A percentile compares a stretch with the other conserved stretches of the same genome.
Conservation (phyloP, 352 stramenopile genomes). For the Aphanomyces astaci region DNA sequence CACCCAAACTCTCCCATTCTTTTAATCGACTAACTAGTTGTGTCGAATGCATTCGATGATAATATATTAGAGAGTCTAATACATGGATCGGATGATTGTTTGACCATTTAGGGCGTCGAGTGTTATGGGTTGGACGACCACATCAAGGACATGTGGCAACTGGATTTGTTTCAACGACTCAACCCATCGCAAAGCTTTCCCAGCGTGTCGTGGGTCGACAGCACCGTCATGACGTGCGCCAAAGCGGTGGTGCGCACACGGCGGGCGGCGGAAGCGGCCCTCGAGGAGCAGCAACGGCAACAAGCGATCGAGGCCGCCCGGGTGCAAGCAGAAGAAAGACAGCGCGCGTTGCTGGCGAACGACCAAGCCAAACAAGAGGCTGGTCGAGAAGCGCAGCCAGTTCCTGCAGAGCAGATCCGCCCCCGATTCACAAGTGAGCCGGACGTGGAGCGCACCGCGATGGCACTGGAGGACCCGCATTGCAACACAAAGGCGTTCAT, state of each 20-base stretch:
- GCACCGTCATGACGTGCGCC: slow-evolving; percentile 24
- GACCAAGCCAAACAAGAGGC: not conserved
- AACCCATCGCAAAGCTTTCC: slow-evolving; percentile 45
- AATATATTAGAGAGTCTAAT: too few species aligned
- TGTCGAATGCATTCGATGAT: too few species aligned
- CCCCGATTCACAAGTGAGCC: not conserved
- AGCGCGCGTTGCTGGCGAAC: too few species aligned
- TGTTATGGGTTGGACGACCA: slow-evolving; percentile 74
- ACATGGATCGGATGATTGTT: too few species aligned
- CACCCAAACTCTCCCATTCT: too few species aligned
- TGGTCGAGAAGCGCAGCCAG: not conserved
- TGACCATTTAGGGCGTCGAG: slow-evolving; percentile 43
- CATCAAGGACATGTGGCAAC: slow-evolving; percentile 53
- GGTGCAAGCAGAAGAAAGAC: too few species aligned
- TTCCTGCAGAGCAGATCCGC: too few species aligned
- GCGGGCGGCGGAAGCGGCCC: not conserved
- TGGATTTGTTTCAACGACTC: slow-evolving; percentile 44
- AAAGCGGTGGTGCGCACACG: slow-evolving; percentile 2
- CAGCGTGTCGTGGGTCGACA: slow-evolving; percentile 66
- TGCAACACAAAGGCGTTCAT: slow-evolving; percentile 11
- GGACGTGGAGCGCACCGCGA: not conserved
- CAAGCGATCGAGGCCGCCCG: not conserved
- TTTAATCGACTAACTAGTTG: too few species aligned
- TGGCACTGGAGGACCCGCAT: slow-evolving; percentile 14
- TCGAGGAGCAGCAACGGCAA: not conserved